Base-by-base conservation (phyloP, 768 basidiomycete species). In the Xerocomellus chrysenteron region DNA sequence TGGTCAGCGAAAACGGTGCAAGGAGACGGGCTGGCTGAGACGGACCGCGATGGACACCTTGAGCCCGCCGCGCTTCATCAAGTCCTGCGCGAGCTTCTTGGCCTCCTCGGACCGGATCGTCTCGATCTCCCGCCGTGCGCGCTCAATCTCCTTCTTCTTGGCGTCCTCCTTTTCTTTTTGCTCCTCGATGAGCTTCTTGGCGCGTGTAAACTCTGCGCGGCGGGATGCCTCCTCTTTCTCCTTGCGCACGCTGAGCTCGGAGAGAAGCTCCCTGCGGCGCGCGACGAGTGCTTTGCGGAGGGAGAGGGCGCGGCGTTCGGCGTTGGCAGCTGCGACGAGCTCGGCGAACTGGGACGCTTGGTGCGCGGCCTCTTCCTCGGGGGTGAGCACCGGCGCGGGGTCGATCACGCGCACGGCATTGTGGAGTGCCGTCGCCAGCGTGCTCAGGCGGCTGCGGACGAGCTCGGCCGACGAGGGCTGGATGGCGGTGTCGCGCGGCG, bases 191-290 rank as follows among this genome's bases (percentile, higher is more conserved):
- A 90, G 86, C 70, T 86, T 85, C 74, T 85, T 87, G 60, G 80
- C 76, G 37, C 86, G 74, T 1, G 69, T 76, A 35, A 80, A 66
- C 72, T 94, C 93, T 0, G 91, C 91, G 30, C 88, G 82, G 37
- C 87, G 78, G 46, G 86, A 86, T 0, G 87, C 85, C 64, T 94
- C 92, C 68, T 94, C 94, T 70, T 91, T 92, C 76, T 93, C 92
- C 71, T 92, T 89, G 58, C 92, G 82, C 43, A 87, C 86, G 36
- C 83, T 82, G 50, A 96, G 80, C 76, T 98, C 94, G 52, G 86
- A 86, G 48, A 92, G 77, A 33, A 96, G 76, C 74, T 95, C 92
- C 24, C 91, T 80, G 33, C 94, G 80, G n/a, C 93, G 82, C 3
- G 90, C 89, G 9, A 94, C 86, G 48, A 97, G 78, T 0, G 90